Base-by-base conservation (phyloP, 2,329 filamentous ascomycete genomes). In the Mariannaea elegans region DNA sequence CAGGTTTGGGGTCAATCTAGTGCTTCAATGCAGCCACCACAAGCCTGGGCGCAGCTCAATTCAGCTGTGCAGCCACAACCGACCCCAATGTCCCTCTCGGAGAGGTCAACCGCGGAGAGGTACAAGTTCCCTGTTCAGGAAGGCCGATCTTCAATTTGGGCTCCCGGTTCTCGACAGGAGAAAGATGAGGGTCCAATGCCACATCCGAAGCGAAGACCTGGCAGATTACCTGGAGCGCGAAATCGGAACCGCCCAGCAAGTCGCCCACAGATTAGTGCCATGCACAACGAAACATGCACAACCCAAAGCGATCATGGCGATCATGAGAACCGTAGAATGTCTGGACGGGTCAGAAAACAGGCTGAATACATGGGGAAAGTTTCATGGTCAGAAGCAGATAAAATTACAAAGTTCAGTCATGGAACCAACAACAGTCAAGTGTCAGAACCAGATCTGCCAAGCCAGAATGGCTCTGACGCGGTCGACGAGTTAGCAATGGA, bases 91-190 rank as follows among this genome's bases (percentile, higher is more conserved):
- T 49, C 58, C 4, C 47, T 59, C 1, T 50, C 57, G 21, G 61
- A 61, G 24, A 53, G 52, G 41, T 61, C 59, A 2, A 60, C 29
- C 2, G 64, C 56, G 5, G 67, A 76, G 64, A 67, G 74, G 68
- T 73, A 76, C 61, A 56, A 75, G n/a, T 69, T 72, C 62, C 70
- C 76, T 19, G 63, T 68, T 18, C 64, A 76, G 61, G 68, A 65
- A 24, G 67, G 70, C 2, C 36, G 70, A 23, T 69, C 53, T n/a
- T 77, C 76, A 3, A 76, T 77, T 31, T 77, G 76, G 75, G 71
- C 73, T 12, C 65, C 71, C 1, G 61, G 61, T n/a, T 60, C 49
- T 19, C 46, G 44, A 31, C 45, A 32, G 13, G 31, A 49, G n/a
- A 55, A 61, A 7, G 53, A 61, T 8, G 41, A 63, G 13, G 14